Evolutionary conservation across 2,329 filamentous ascomycete genomes (phyloP), one percentile per base, ranked within the genome.

Genomic region (Zopfia rhizophila): DNA sequence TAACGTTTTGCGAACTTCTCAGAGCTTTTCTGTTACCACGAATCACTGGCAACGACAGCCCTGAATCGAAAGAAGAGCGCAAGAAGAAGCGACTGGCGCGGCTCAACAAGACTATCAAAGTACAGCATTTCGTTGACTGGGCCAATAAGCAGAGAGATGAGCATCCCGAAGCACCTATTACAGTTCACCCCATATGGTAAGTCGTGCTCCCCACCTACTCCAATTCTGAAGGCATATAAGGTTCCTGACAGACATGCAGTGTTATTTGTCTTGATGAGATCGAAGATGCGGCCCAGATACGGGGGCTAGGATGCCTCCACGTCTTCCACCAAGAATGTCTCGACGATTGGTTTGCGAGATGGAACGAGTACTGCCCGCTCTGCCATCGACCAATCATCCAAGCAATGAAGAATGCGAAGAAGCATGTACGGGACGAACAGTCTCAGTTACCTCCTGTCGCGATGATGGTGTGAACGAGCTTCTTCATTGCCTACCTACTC

Each of bases 261-360:
- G 63, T 68, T 2, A 72, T 73, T 28, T 73, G 70, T 40, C 60
- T 73, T 5, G 69, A 72, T 4, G 57, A 61, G 7, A 68, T 73
- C 39, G 54, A 56, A 14, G 56, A 67, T 13, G 56, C 60, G 13
- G 60, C 68, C 19, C 64, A 67, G 18, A 59, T 73, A 30, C 64
- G 70, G 2, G 68, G 62, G 1, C 60, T 73, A 3, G 55, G 51
- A 13, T 73, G 69, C 45, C 56, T 56, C 13, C 70, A 73, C 41
- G 66, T 68, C 10, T 73, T 72, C 47, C 70, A 73, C 35, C 58
- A 67, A 30, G 48, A 55, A 5, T 73, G 70, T 21, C 51, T 73
- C 12, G 70, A 72, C 48, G 65, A 69, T 30, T 73, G 69, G 69
- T 73, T 66, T 40, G 56, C 53, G 18, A 53, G 66, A 18, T 69